Evolutionary conservation across 768 basidiomycete genomes (phyloP), one percentile per base, ranked within the genome.

Genomic region (Paxillus rubicundulus): DNA sequence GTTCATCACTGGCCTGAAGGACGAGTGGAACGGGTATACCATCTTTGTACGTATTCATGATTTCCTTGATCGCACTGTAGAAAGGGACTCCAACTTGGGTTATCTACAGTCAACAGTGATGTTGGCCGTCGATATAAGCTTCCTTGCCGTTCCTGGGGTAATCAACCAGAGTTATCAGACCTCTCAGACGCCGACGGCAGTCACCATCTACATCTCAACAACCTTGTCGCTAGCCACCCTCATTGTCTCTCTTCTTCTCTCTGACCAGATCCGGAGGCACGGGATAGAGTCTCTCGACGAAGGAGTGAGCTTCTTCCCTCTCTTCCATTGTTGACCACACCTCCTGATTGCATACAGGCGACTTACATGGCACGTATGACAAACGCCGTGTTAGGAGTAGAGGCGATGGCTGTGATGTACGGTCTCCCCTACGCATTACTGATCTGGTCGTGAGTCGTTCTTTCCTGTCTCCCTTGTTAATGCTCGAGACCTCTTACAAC

Each of bases 61-160:
- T n/a, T 18, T n/a, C 24, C n/a, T 17, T 38, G 5, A 14, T 43
- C 21, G 12, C 12, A 13, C 17, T 13, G 27, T 12, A 5, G 32
- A 1, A 33, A 33, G 2, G 4, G 1, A 43, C 40, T 39, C 12
- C 2, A 30, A 18, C 30, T 43, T n/a, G 39, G 7, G 16, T 18
- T 33, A 43, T 12, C 24, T 16, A 39, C n/a, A 82, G 79, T 73
- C 72, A 1, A 79, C 77, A 2, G 77, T 82, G 14, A 63, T 83
- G 40, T 62, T 82, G 6, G 76, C 75, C 18, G 77, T 78, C 2
- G 24, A 24, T 5, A 24, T 24, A 24, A 24, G 24, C 24, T 24
- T 24, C 24, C 24, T 24, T 24, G 24, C 24, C 24, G 24, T 24
- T 1, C 24, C 24, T 24, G 24, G 24, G 24, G 24, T 24, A 80